Evolutionary conservation across 2,329 filamentous ascomycete genomes (phyloP).

Genomic region (Mycogone perniciosa): DNA sequence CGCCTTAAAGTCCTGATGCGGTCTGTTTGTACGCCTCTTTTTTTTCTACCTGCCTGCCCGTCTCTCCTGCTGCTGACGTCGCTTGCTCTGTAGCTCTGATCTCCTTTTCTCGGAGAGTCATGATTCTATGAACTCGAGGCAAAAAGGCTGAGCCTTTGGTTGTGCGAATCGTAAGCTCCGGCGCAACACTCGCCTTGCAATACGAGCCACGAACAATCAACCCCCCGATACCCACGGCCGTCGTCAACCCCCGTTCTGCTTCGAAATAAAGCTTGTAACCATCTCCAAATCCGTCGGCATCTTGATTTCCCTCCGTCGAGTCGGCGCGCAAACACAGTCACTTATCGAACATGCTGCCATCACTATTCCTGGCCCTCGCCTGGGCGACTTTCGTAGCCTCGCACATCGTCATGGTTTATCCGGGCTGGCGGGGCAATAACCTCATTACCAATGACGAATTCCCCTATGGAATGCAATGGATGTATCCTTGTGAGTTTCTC

Average conservation of each 20-base stretch:
- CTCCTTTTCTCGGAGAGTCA: background rate
- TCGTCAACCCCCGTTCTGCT: background rate
- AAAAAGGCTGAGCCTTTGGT: background rate
- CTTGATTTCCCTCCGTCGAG: background rate
- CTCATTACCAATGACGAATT: slow-evolving; percentile 70
- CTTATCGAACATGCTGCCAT: slow-evolving; percentile 38
- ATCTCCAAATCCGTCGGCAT: background rate
- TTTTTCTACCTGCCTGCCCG: background rate
- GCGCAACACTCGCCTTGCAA: background rate
- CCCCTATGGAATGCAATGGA: slow-evolving; percentile 92
- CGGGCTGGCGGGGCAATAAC: slow-evolving; percentile 82
- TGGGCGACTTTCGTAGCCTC: slow-evolving; percentile 48
- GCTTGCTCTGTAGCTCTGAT: background rate
- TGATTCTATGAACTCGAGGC: background rate
- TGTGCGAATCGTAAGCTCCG: background rate
- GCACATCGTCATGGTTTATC: slow-evolving; percentile 83
- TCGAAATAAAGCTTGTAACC: background rate
- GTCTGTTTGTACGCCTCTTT: background rate
- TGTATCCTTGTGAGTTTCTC: slow-evolving; percentile 73
- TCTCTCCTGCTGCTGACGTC: background rate
- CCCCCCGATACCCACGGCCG: too few species aligned
- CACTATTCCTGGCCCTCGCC: slow-evolving; percentile 36
- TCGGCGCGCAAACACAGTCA: slow-evolving; percentile 1
- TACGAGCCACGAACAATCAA: too few species aligned
- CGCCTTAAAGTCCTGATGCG: background rate